Conservation (phyloP, 352 stramenopile species). For the Pythium rhizo-oryzae region DNA sequence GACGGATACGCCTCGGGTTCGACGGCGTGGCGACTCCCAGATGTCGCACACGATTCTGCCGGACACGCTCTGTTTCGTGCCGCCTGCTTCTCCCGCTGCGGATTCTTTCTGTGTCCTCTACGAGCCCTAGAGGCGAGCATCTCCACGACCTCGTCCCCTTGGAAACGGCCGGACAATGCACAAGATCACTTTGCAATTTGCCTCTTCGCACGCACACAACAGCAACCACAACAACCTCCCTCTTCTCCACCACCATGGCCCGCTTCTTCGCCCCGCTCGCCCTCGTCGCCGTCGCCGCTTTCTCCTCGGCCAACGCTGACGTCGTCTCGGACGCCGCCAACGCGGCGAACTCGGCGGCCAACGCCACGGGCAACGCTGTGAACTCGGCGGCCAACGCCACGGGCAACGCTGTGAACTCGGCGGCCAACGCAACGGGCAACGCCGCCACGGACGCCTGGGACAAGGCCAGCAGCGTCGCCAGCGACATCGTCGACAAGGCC, state of each 20-base stretch:
- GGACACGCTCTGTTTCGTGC: too few species aligned
- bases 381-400: slow-evolving; percentile 2
- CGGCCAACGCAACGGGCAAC: slow-evolving; percentile 16
- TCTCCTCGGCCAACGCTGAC: slow-evolving; percentile 14
- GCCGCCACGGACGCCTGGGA: slow-evolving; percentile 14
- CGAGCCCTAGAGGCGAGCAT: too few species aligned
- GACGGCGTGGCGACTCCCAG: too few species aligned
- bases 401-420: slow-evolving; percentile 5
- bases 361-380: slow-evolving; percentile 5
- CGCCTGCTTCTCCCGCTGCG: neutral
- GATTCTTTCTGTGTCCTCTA: neutral
- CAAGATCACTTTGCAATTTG: slow-evolving; percentile 26
- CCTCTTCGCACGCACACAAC: too few species aligned
- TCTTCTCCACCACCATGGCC: slow-evolving; percentile 20
- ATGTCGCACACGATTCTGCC: too few species aligned
- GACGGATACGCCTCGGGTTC: too few species aligned
- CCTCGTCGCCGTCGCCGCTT: slow-evolving; percentile 14
- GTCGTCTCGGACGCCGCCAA: slow-evolving; percentile 21
- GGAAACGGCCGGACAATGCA: too few species aligned
- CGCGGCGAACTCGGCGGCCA: slow-evolving; percentile 19
- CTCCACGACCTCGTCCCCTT: too few species aligned
- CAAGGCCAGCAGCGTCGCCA: slow-evolving; percentile 5
- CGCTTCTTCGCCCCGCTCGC: slow-evolving; percentile 24
- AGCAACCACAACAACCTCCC: too few species aligned
- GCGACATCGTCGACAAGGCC: slow-evolving; percentile 6